A percentile compares a stretch with the other conserved stretches of the same genome.
phyloP scores from a whole-genome alignment of 83 land plant species.

The Picea abies region DNA sequence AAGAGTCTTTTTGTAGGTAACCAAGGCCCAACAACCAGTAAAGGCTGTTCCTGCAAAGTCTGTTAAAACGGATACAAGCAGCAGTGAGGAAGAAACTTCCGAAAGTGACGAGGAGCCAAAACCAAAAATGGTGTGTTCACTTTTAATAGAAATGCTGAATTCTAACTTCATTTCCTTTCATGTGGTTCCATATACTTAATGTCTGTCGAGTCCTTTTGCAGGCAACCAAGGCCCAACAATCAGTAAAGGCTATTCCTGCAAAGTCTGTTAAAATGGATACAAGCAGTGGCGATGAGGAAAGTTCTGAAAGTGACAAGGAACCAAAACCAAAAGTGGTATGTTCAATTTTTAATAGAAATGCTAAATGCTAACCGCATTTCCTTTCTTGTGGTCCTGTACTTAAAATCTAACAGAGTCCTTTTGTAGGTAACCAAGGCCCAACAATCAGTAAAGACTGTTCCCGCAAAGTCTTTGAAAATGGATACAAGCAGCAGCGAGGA shows the following conservation, averaged over 20 bases:
- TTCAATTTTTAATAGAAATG: neutral
- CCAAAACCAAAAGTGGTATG: neutral
- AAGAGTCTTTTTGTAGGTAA: neutral
- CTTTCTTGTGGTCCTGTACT: neutral
- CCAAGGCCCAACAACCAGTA: no score
- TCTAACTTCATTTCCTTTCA: neutral
- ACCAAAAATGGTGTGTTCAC: no score
- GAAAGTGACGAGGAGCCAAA: no score
- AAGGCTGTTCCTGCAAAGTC: neutral
- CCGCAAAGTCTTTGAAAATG: neutral
- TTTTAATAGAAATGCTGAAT: neutral
- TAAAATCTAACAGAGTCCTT: neutral
- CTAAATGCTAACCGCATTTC: neutral
- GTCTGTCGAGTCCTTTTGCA: neutral
- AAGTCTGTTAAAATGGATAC: neutral
- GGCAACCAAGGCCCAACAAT: no score
- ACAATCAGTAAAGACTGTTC: neutral
- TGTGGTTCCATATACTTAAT: no score
- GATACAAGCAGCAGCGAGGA: neutral
- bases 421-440: no score
- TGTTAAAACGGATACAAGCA: neutral
- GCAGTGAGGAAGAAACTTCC: neutral
- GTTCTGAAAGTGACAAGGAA: neutral
- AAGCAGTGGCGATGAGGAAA: neutral
- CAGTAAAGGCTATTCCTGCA: no score